Evolutionary conservation across 164 flowering plant genomes (phyloP), one percentile per base, ranked within the genome.

Genomic region (Sextonia rubra): DNA sequence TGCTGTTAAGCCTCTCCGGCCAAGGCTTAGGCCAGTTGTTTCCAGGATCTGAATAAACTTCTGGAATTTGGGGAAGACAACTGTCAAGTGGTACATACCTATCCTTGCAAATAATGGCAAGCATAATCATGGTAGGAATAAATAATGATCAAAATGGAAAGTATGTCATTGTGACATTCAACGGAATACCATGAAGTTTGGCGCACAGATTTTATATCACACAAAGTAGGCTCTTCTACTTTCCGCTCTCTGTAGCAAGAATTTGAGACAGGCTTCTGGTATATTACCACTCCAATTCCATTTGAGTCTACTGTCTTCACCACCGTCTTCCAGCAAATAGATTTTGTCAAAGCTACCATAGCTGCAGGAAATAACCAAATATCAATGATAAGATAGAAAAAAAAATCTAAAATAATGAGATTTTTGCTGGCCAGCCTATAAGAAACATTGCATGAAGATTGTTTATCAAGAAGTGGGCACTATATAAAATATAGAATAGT

Each of bases 311-410:
- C 73, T 26, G 85, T 79, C 82, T 86, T 95, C 17, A 83, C 83
- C 63, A 90, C 89, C 66, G 68, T 78, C 68, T 86, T 85, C 99
- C 98, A 95, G 86, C 99, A 95, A 66, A 95, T 85, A 29, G 97
- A 80, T 73, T 85, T 83, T 65, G 98, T 93, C 77, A 95, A 61
- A 74, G 83, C 76, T 71, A 86, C 90, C 97, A 93, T 90, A 30
- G 91, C 99, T 95, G 94, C 84, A 86, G 71, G 62, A 81, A 73
- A 7, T 14, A 67, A 37, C 55, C 49, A 49, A 48, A 26, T 5
- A 37, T 37, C 44, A 37, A 37, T 9, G 8, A 37, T 37, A 37
- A 37, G 44, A 9, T 37, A 37, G 8, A 37, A 7, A 8, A 7
- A 4, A 7, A 37, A 0, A 37, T 37, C 44, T 37, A 37, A 37